Percentiles rank a stretch among this genome's conserved stretches.
phyloP scores from a whole-genome alignment of 257 asterid species.

The Penstemon barbatus region DNA sequence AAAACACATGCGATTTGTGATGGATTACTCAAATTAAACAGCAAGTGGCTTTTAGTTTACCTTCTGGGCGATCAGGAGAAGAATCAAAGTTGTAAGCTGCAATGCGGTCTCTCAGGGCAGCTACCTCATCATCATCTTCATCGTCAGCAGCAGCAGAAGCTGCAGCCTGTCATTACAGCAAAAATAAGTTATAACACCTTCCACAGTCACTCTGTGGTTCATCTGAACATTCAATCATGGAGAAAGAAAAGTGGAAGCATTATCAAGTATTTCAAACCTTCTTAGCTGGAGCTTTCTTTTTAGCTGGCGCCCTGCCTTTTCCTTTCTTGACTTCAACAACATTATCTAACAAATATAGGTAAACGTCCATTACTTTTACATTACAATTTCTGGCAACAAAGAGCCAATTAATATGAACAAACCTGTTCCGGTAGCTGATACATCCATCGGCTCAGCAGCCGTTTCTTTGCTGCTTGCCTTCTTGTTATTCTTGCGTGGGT shows the following conservation, averaged over 20 bases:
- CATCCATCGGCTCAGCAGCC: conserved; percentile 55
- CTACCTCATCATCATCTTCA: conserved; percentile 59
- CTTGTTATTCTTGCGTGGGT: conserved; percentile 54
- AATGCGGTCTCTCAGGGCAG: conserved; percentile 69
- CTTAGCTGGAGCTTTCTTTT: conserved; percentile 77
- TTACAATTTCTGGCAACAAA: not conserved
- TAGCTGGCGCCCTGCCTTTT: conserved; percentile 53
- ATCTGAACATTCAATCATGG: not conserved
- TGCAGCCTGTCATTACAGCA: conserved; percentile 44
- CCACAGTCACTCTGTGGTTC: not conserved
- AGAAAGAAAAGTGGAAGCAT: not conserved
- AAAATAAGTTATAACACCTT: not conserved
- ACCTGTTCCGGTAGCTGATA: conserved; percentile 56
- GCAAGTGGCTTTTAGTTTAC: conserved; percentile 32
- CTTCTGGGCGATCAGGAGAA: conserved; percentile 73
- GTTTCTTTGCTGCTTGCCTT: conserved; percentile 50
- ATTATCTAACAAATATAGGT: conserved; percentile 35
- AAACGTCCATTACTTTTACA: not conserved
- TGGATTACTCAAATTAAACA: not conserved
- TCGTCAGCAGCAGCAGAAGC: conserved; percentile 38
- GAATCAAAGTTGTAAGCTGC: conserved; percentile 87
- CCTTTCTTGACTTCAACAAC: conserved; percentile 55
- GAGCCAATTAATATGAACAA: conserved; percentile 11
- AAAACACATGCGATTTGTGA: not conserved
- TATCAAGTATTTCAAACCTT: conserved; percentile 45